Evolutionary conservation across 1,284 basidiomycete species (phyloP).

Genomic region (Cutaneotrichosporon cavernicola): DNA sequence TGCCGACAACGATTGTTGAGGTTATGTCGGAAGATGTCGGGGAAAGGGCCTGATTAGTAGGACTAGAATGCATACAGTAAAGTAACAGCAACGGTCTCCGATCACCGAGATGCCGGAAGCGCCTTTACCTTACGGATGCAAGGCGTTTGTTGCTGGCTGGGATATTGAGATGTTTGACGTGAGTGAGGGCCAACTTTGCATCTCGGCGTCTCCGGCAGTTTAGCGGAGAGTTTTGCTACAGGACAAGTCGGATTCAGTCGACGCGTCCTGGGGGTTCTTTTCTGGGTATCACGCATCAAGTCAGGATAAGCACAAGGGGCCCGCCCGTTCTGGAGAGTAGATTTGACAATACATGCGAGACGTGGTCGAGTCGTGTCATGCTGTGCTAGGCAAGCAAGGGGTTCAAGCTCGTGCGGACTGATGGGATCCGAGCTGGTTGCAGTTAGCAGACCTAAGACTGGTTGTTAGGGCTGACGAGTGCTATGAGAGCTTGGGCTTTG

Average conservation of each 20-base stretch:
- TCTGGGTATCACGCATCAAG: not conserved
- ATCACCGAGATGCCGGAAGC: not conserved
- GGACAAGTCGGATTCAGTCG: not conserved
- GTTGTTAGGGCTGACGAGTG: too few relatives aligned
- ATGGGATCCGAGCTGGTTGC: too few relatives aligned
- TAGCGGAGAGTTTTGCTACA: not conserved
- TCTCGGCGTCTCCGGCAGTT: conserved; percentile 2
- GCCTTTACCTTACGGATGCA: too few relatives aligned
- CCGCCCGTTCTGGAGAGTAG: not conserved
- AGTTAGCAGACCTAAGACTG: too few relatives aligned
- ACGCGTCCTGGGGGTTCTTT: not conserved
- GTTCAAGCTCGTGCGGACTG: not conserved
- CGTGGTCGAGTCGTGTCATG: not conserved
- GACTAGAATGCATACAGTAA: not conserved
- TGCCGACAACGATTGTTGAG: not conserved
- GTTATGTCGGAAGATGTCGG: not conserved
- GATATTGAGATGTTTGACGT: too few relatives aligned
- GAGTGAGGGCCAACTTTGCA: not conserved
- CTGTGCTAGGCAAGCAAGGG: too few relatives aligned
- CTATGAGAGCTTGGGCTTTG: too few relatives aligned
- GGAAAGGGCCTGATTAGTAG: not conserved
- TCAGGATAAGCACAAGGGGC: not conserved
- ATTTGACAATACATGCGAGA: not conserved
- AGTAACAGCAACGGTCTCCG: not conserved
- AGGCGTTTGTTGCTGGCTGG: too few relatives aligned